Percentiles rank a stretch among this genome's conserved stretches.
phyloP scores from a whole-genome alignment of 2,329 filamentous ascomycete genomes.

The Arthroderma sp. region DNA sequence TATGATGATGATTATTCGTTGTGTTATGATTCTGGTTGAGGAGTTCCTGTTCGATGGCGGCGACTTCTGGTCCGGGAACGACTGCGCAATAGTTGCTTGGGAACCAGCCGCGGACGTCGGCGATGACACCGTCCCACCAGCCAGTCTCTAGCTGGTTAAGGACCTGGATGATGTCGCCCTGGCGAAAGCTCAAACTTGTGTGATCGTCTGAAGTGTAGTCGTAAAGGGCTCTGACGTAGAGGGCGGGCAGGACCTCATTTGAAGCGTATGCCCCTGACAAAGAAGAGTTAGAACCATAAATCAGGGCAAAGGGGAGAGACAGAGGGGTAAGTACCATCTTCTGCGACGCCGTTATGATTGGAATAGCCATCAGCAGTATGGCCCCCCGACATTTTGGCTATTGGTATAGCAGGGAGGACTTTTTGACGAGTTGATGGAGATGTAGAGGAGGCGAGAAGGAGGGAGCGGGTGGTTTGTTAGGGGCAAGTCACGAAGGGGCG shows the following conservation, averaged over 20 bases:
- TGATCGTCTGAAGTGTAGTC: conserved; percentile 96
- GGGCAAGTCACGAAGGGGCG: background rate
- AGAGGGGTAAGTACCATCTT: background rate
- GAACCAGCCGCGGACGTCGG: conserved; percentile 94
- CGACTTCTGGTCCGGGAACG: conserved; percentile 56
- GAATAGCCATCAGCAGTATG: conserved; percentile 1
- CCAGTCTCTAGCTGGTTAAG: conserved; percentile 96
- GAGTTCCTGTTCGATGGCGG: conserved; percentile 22
- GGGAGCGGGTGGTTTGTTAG: background rate
- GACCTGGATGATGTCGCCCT: conserved; percentile 95
- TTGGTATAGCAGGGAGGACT: background rate
- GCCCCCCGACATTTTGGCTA: conserved; percentile 2
- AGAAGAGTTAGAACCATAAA: background rate
- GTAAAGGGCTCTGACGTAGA: conserved; percentile 93
- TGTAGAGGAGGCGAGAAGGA: background rate
- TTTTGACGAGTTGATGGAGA: background rate
- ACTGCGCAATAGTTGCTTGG: conserved; percentile 97
- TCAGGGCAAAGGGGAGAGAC: background rate
- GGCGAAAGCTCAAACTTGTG: conserved; percentile 90
- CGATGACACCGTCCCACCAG: conserved; percentile 99
- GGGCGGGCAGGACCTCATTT: conserved; percentile 33
- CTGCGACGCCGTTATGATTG: background rate
- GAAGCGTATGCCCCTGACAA: conserved; percentile 3
- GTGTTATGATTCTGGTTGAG: conserved; percentile 40
- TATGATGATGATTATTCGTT: conserved; percentile 38